Percentiles rank a stretch among this genome's conserved stretches.
These are phyloP conservation scores for Xeromyces bisporus DNA, from an alignment of 495 filamentous ascomycete genomes.

Conservation along the genomic window DNA sequence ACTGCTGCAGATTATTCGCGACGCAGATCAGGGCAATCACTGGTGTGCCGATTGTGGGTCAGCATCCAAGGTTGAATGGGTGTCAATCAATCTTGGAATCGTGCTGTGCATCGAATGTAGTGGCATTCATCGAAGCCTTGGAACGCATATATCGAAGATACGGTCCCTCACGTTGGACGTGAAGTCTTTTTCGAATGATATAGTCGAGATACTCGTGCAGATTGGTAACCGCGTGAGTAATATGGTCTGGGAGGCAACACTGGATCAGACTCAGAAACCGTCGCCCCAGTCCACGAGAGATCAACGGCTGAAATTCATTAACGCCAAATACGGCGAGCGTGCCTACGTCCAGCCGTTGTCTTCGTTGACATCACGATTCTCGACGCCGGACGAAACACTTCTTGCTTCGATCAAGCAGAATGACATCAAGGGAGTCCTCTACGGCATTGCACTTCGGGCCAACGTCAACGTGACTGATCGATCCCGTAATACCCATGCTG, in stretches of 20 bases:
- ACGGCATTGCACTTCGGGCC: constrained; percentile 72
- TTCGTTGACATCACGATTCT: constrained; percentile 55
- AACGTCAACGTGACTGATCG: constrained; percentile 81
- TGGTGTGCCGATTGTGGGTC: constrained; percentile 94
- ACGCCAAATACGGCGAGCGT: constrained; percentile 77
- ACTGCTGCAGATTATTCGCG: constrained; percentile 71
- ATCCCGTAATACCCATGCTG: constrained; percentile 67
- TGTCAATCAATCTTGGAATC: constrained; percentile 93
- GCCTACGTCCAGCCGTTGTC: constrained; percentile 67
- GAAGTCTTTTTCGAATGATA: constrained; percentile 86
- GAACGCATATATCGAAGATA: constrained; percentile 95
- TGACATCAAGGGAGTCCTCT: constrained; percentile 79
- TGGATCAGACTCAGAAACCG: constrained; percentile 58
- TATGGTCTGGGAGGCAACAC: constrained; percentile 84
- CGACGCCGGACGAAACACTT: constrained; percentile 72
- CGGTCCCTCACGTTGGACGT: constrained; percentile 91
- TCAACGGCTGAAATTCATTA: constrained; percentile 82
- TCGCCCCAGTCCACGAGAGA: constrained; percentile 63
- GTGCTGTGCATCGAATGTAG: constrained; percentile 97
- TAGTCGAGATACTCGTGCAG: constrained; percentile 82
- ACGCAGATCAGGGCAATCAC: constrained; percentile 81
- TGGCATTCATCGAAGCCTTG: constrained; percentile 90
- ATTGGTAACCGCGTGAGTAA: constrained; percentile 92
- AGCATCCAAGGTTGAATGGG: constrained; percentile 88
- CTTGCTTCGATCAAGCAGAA: constrained; percentile 90